Evolutionary conservation across 2,329 filamentous ascomycete genomes (phyloP), one percentile per base, ranked within the genome.

Genomic region (Exophiala phaeomuriformis): DNA sequence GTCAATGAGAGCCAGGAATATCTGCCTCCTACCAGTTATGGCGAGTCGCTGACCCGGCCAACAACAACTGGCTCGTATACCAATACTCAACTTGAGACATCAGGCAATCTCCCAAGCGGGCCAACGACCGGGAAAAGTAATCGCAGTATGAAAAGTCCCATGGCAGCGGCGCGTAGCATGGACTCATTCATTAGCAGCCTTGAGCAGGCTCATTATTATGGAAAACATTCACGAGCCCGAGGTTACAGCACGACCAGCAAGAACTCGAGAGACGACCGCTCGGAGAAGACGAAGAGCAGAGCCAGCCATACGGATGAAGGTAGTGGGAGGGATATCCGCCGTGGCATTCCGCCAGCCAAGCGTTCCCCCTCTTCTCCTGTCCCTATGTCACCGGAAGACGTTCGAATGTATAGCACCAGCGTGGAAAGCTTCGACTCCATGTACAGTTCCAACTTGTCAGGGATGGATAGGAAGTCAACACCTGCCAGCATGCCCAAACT

Each of bases 331-430:
- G 78, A 77, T 28, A 73, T 78, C 8, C 77, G 80, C 42, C 80
- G 84, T 27, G 85, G 83, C 59, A 89, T 85, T 58, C 85, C 83
- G 65, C 81, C 86, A 12, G 81, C 83, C 8, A 95, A 95, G 70
- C 79, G 87, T 27, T 96, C 91, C 1, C 91, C 91, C 0, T 94
- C 89, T 1, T 96, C 91, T 0, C 91, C 91, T 0, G 79, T 95
- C 1, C 89, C 90, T 2, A 96, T 96, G 90, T 95, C 90, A 2
- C 90, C 90, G 0, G 88, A 95, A 63, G 90, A 96, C 64, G 67
- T 88, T 55, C 65, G 71, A 47, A 65, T 67, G 42, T 75, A 73
- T 56, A 70, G 72, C 45, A 69, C 67, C 3, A 73, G 71, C 55
- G 67, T 72, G 5, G 77, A 77, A 7, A 72, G 68, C 27, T 73